Percentiles rank a stretch among this genome's conserved stretches.
Conservation (phyloP, 192 early-diverging fungal species). For the Gorgonomyces haynaldii region DNA sequence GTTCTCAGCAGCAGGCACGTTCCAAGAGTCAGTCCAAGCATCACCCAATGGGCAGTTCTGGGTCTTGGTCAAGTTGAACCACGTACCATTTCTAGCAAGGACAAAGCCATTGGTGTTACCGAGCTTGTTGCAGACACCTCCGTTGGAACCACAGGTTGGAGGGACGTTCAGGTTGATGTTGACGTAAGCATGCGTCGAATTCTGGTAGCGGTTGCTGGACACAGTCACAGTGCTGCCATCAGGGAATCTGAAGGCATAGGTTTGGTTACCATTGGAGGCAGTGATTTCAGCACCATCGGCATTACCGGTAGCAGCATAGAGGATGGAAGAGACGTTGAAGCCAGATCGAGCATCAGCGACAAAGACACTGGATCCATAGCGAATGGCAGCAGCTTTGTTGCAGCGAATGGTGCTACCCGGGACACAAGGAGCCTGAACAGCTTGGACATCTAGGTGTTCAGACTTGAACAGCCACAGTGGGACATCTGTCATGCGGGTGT, state of each 20-base stretch:
- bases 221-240: not conserved
- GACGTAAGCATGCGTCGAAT: not conserved
- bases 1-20: not conserved
- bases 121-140: constrained; percentile 5
- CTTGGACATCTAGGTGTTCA: constrained; percentile 5
- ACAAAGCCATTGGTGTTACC: not conserved
- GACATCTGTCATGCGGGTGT: not conserved
- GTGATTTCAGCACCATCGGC: not conserved
- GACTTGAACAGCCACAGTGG: not conserved
- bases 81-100: not conserved
- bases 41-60: too few species aligned
- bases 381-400: constrained; percentile 7
- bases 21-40: not conserved
- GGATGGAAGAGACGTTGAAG: not conserved
- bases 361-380: constrained; percentile 3
- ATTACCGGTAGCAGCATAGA: not conserved
- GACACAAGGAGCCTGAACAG: not conserved
- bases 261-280: too few species aligned
- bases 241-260: not conserved
- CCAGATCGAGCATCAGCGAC: not conserved
- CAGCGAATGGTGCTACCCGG: not conserved
- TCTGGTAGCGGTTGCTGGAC: not conserved
- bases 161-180: not conserved
- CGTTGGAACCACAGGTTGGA: not conserved
- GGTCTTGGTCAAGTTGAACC: too few species aligned